phyloP scores from a whole-genome alignment of 2,329 filamentous ascomycete genomes.

The Dryadomyces sulphureus region DNA sequence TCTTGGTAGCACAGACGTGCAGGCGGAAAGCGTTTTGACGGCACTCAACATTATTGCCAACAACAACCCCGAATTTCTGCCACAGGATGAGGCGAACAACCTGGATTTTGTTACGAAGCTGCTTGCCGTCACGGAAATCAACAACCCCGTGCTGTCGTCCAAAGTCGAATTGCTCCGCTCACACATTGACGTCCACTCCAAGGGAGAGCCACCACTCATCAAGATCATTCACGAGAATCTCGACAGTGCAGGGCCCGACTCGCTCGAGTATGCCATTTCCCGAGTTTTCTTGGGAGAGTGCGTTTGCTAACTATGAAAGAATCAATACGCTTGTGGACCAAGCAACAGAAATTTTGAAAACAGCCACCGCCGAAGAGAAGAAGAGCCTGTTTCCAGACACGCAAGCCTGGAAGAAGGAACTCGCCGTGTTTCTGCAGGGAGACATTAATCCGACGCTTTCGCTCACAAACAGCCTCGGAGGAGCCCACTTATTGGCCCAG shows the following conservation, averaged over 20 bases:
- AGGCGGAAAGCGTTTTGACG: slow-evolving; percentile 20
- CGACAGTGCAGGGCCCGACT: slow-evolving; percentile 30
- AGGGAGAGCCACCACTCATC: slow-evolving; percentile 28
- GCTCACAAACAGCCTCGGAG: slow-evolving; percentile 58
- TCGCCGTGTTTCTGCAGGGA: slow-evolving; percentile 38
- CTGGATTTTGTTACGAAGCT: slow-evolving; percentile 37
- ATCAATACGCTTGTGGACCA: slow-evolving; percentile 39
- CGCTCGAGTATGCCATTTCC: too few relatives aligned
- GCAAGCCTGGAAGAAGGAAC: slow-evolving; percentile 48
- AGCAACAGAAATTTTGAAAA: slow-evolving; percentile 23
- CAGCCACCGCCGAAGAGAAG: slow-evolving; percentile 12
- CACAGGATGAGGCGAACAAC: slow-evolving; percentile 28
- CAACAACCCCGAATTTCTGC: slow-evolving; percentile 28
- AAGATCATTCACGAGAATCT: slow-evolving; percentile 41
- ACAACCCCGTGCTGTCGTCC: slow-evolving; percentile 22
- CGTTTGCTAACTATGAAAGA: too few relatives aligned
- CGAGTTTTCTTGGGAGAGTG: too few relatives aligned
- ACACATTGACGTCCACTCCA: slow-evolving; percentile 27
- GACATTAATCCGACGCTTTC: slow-evolving; percentile 49
- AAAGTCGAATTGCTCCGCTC: slow-evolving; percentile 27
- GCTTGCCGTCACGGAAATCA: slow-evolving; percentile 36
- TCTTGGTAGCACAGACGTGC: slow-evolving; percentile 10
- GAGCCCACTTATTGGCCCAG: slow-evolving; percentile 46
- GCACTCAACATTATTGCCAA: slow-evolving; percentile 33
- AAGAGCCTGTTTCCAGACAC: slow-evolving; percentile 47